These are phyloP conservation scores for Boeremia lycopersici DNA, from an alignment of 2,329 filamentous ascomycete genomes.

Conservation along the genomic window DNA sequence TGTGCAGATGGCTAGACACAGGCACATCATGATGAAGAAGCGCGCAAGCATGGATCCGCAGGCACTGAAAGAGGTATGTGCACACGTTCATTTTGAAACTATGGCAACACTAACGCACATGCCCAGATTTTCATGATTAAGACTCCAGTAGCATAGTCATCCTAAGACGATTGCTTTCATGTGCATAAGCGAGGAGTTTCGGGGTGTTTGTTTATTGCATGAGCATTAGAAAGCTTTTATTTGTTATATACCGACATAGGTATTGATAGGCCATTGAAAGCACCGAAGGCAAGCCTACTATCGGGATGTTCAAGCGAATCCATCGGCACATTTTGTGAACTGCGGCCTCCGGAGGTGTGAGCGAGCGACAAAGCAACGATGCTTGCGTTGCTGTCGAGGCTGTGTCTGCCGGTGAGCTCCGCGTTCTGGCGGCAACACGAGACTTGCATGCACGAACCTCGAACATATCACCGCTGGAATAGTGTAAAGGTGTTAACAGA, in stretches of 20 bases:
- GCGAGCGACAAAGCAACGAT: not conserved
- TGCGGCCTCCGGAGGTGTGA: too few relatives aligned
- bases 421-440: not conserved
- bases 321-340: too few relatives aligned
- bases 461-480: not conserved
- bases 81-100: not conserved
- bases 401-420: conserved; percentile 6
- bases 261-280: not conserved
- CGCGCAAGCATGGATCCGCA: conserved; percentile 80
- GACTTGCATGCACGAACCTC: not conserved
- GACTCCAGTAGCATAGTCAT: conserved; percentile 26
- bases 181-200: conserved; percentile 44
- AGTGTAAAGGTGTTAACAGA: not conserved
- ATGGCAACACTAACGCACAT: conserved; percentile 17
- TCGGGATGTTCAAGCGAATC: too few relatives aligned
- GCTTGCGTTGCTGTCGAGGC: conserved; percentile 14
- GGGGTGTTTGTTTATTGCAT: conserved; percentile 3
- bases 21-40: conserved; percentile 88
- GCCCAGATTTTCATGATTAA: conserved; percentile 47
- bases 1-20: conserved; percentile 75
- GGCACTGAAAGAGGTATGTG: conserved; percentile 79
- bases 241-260: not conserved
- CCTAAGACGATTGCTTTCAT: not conserved
- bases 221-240: not conserved
- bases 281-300: not conserved